Evolutionary conservation across 441 rosid species (phyloP).

Genomic region (Erodium moschatum): DNA sequence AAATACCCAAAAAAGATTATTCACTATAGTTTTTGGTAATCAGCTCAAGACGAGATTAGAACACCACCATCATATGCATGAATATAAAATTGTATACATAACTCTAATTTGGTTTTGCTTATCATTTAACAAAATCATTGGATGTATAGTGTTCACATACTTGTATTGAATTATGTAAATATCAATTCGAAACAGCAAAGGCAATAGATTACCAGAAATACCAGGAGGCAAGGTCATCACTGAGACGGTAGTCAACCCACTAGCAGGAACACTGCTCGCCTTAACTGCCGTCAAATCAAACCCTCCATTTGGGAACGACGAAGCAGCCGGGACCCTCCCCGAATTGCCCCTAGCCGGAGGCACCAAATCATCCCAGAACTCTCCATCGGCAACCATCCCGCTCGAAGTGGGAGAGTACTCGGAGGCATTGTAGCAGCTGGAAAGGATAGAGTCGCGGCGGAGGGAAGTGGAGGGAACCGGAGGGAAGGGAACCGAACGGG

Average conservation of each 20-base stretch:
- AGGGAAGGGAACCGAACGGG: conserved; percentile 27
- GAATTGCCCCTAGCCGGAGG: conserved; percentile 7
- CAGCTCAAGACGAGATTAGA: too few species aligned
- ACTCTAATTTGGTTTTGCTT: neutral
- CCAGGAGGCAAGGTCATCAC: conserved; percentile 52
- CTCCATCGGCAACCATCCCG: conserved; percentile 21
- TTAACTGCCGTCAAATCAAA: conserved; percentile 28
- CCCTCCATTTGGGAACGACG: conserved; percentile 46
- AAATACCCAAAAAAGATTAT: neutral
- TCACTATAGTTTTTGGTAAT: neutral
- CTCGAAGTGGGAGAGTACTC: neutral
- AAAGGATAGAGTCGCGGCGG: neutral
- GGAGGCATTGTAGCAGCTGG: neutral
- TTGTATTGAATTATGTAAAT: neutral
- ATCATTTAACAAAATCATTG: neutral
- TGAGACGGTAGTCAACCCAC: conserved; percentile 62
- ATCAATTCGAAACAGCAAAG: neutral
- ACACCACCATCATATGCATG: neutral
- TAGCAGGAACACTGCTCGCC: conserved; percentile 60
- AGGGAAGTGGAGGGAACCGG: conserved; percentile 19
- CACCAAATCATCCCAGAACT: conserved; percentile 15
- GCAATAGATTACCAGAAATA: conserved; percentile 34
- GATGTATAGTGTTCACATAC: neutral
- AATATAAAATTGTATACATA: neutral
- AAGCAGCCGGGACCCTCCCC: conserved; percentile 23